Conservation (phyloP, 169 alveolate species). For the Neospora caninum region DNA sequence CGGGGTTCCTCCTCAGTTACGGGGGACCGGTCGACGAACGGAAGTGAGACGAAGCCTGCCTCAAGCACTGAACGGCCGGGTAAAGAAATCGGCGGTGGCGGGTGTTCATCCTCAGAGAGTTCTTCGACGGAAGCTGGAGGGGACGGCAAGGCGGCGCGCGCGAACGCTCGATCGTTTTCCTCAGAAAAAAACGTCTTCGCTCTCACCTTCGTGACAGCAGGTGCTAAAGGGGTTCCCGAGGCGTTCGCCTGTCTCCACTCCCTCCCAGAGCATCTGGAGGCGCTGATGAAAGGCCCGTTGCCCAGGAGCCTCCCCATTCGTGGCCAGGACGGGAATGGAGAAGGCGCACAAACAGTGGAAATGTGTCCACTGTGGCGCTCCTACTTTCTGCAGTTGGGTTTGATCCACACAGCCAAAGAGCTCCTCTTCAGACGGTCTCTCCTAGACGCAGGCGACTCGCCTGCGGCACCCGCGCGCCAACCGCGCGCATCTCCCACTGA, state of each 20-base stretch:
- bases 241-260: background rate
- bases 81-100: no score
- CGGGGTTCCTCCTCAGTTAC: no score
- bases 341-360: background rate
- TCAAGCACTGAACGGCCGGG: no score
- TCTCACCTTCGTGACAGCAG: background rate
- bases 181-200: background rate
- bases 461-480: background rate
- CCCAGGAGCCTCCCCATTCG: background rate
- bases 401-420: background rate
- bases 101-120: no score
- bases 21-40: no score
- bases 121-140: no score
- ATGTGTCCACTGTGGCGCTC: slow-evolving; percentile 19
- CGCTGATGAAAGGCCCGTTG: background rate
- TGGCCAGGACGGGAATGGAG: no score
- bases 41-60: no score
- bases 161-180: no score
- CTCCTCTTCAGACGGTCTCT: background rate
- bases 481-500: background rate
- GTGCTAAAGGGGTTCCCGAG: background rate
- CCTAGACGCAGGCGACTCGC: background rate
- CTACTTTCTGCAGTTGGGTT: background rate
- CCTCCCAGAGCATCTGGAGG: background rate
- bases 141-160: no score